phyloP scores from a whole-genome alignment of 2,329 filamentous ascomycete genomes.

The Penicillium thymicola region DNA sequence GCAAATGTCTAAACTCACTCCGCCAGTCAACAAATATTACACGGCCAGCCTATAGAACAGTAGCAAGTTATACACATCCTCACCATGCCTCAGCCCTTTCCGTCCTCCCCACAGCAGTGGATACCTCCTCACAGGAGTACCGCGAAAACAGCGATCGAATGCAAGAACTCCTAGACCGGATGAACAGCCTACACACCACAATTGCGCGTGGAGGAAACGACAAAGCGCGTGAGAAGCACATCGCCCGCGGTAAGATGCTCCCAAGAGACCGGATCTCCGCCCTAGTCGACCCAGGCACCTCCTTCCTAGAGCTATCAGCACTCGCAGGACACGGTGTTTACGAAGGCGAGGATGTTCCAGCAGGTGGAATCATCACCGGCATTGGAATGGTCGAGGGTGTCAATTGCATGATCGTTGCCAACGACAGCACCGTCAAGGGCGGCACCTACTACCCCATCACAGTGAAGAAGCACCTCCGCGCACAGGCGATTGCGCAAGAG shows the following conservation, averaged over 20 bases:
- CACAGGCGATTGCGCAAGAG: constrained; percentile 85
- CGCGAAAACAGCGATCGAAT: constrained; percentile 77
- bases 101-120: constrained; percentile 70
- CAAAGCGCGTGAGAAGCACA: constrained; percentile 83
- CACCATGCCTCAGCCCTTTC: constrained; percentile 83
- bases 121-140: constrained; percentile 74
- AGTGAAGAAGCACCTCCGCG: constrained; percentile 93
- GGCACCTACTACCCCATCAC: constrained; percentile 97
- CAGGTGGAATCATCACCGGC: constrained; percentile 88
- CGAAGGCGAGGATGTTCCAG: constrained; percentile 78
- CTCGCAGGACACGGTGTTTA: constrained; percentile 85
- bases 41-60: constrained; percentile 35
- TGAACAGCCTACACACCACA: constrained; percentile 67
- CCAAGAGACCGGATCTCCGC: constrained; percentile 84
- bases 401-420: constrained; percentile 87
- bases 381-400: constrained; percentile 88
- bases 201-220: constrained; percentile 73
- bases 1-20: constrained; percentile 5
- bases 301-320: constrained; percentile 91
- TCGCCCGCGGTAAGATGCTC: constrained; percentile 88
- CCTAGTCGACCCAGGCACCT: constrained; percentile 81
- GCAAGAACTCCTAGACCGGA: constrained; percentile 65
- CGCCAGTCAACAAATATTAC: neutral
- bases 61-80: constrained; percentile 75
- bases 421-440: constrained; percentile 96